These are phyloP conservation scores for Cutaneotrichosporon arboriforme DNA, from an alignment of 1,284 basidiomycete species.

Conservation along the genomic window DNA sequence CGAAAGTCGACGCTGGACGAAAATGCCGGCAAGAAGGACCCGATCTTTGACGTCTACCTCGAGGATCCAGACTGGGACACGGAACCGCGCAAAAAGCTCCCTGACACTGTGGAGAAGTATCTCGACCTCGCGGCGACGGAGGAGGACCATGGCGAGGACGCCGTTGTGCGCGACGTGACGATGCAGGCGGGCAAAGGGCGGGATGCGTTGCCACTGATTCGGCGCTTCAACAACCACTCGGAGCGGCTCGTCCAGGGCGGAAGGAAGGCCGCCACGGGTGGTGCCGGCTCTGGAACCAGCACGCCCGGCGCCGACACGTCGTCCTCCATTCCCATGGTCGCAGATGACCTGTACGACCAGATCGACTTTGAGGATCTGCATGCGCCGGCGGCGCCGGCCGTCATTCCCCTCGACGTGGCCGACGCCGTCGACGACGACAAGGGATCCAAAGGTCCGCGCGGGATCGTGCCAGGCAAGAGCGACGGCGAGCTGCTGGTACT, in stretches of 20 bases:
- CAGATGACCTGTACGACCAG: constrained; percentile 54
- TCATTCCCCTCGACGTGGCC: constrained; percentile 72
- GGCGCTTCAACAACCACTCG: constrained; percentile 96
- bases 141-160: constrained; percentile 86
- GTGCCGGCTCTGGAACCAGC: no score
- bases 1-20: constrained; percentile 55
- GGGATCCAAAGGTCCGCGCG: constrained; percentile 16
- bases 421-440: constrained; percentile 24
- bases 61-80: constrained; percentile 89
- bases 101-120: constrained; percentile 67
- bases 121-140: constrained; percentile 81
- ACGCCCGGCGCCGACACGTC: constrained; percentile 5
- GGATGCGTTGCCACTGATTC: constrained; percentile 81
- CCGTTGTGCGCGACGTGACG: constrained; percentile 81
- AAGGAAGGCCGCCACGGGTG: neutral
- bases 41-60: constrained; percentile 91
- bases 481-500: constrained; percentile 56
- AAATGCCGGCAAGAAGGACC: constrained; percentile 81
- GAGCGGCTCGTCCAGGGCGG: constrained; percentile 61
- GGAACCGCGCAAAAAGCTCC: constrained; percentile 66
- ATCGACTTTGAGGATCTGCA: constrained; percentile 84
- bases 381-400: constrained; percentile 58
- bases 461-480: constrained; percentile 42
- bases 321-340: neutral
- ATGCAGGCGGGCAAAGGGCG: constrained; percentile 92